Base-by-base conservation (phyloP, 176 grass and related monocot genomes). In the Tillandsia leiboldiana region DNA sequence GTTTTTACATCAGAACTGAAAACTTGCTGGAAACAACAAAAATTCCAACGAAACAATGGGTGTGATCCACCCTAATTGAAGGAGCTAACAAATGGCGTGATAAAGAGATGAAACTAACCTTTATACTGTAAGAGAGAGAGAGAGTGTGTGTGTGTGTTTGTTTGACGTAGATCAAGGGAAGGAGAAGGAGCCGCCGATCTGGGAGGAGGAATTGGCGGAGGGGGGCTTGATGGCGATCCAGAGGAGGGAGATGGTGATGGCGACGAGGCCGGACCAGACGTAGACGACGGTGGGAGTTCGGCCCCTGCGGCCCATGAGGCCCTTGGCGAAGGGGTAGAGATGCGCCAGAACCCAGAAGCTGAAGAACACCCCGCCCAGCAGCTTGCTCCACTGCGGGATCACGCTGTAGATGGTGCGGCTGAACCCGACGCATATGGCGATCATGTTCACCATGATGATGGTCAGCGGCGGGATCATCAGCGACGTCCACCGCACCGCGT, bases 321-420 rank as follows among this genome's bases (percentile, higher is more conserved):
- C 94, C 74, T 99, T 99, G 11, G 94, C 94, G 53, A 99, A 99
- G 9, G 94, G 94, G 71, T 99, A 99, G 42, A 99, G 65, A 83
- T 99, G 94, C 10, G 89, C 94, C 13, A 99, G 76, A 73, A 99
- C 94, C 94, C 94, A 99, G 72, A 99, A 90, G 75, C 89, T 89
- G 80, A 99, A 99, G 62, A 99, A 99, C 42, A 99, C 89, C 20
- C 94, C 94, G 28, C 94, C 94, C 48, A 99, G 82, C 65, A 99
- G 89, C 77, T 99, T 93, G 79, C 89, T 99, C 94, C 89, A 99
- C 81, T 93, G 94, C 0, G 94, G 94, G 23, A 99, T 87, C 54
- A 79, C 84, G 72, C 94, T 99, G 78, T 99, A 93, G 22, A 99
- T 87, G 1, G 87, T 99, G 49, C 94, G 71, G 66, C 89, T 87